These are phyloP conservation scores for Verticillium tricorpus DNA, from an alignment of 2,329 filamentous ascomycete species.

Conservation along the genomic window DNA sequence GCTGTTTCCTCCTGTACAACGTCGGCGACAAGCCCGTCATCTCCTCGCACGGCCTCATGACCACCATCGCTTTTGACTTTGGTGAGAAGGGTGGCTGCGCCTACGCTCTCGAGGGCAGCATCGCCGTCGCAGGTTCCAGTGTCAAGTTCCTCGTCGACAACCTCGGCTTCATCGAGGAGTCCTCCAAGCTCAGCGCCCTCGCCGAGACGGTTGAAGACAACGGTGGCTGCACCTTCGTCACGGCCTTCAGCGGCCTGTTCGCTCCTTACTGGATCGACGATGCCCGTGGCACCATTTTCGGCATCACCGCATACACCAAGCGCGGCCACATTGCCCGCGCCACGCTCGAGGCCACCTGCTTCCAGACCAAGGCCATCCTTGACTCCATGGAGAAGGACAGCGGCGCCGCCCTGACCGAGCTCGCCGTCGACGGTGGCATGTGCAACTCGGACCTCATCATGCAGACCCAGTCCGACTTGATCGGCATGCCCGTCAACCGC, in stretches of 20 bases:
- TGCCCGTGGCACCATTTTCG: constrained; percentile 74
- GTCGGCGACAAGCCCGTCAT: constrained; percentile 76
- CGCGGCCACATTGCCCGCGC: constrained; percentile 74
- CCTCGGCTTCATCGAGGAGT: constrained; percentile 48
- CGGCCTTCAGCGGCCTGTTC: constrained; percentile 76
- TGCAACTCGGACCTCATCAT: constrained; percentile 76
- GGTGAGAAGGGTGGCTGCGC: constrained; percentile 56
- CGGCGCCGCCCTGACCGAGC: constrained; percentile 64
- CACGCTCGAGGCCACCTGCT: constrained; percentile 76
- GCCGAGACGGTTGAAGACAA: constrained; percentile 56
- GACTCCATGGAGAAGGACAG: constrained; percentile 78
- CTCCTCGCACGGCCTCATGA: constrained; percentile 70
- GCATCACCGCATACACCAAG: constrained; percentile 72
- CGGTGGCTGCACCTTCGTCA: constrained; percentile 73
- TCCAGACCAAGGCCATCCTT: constrained; percentile 78
- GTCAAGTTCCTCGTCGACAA: constrained; percentile 64
- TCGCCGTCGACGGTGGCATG: constrained; percentile 85
- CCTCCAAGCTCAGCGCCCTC: constrained; percentile 38
- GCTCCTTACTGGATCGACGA: constrained; percentile 85
- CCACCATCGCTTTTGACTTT: constrained; percentile 75
- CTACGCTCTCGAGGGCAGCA: constrained; percentile 73
- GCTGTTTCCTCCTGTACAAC: constrained; percentile 81
- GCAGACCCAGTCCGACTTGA: constrained; percentile 79
- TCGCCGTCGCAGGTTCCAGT: constrained; percentile 72
- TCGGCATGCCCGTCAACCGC: constrained; percentile 72